A percentile compares a stretch with the other conserved stretches of the same genome.
phyloP scores from a whole-genome alignment of 768 basidiomycete genomes.

The Lactifluus pinguis region DNA sequence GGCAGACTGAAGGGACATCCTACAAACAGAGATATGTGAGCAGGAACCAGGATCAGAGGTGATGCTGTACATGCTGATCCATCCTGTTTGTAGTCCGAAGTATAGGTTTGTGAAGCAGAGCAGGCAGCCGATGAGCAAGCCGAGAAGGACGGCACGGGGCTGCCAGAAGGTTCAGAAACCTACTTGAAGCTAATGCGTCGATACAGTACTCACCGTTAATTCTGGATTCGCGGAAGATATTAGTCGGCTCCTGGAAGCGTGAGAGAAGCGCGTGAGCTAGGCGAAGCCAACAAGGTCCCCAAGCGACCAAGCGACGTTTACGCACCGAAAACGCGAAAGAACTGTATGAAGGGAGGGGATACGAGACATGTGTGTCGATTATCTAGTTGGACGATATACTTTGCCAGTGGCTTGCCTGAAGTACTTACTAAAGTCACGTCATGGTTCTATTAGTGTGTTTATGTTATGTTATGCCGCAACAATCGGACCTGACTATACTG shows the following conservation, averaged over 20 bases:
- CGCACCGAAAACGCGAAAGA: conserved; percentile 1
- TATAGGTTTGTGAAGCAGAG: conserved; percentile 91
- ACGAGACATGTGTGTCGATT: not conserved
- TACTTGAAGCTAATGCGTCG: not conserved
- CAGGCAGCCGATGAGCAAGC: conserved; percentile 76
- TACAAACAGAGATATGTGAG: conserved; percentile 23
- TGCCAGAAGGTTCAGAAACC: not conserved
- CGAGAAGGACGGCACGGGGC: conserved; percentile 55
- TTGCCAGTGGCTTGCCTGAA: no score
- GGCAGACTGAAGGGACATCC: conserved; percentile 95
- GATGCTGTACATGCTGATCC: conserved; percentile 71
- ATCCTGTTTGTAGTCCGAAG: conserved; percentile 81
- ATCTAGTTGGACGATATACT: not conserved
- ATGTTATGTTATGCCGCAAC: no score
- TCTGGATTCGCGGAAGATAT: conserved; percentile 12
- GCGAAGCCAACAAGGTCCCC: not conserved
- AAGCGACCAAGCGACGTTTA: not conserved
- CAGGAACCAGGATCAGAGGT: conserved; percentile 7
- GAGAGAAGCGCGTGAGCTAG: not conserved
- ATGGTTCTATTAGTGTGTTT: not conserved
- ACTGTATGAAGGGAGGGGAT: not conserved
- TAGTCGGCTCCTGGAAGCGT: not conserved
- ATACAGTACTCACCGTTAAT: conserved; percentile 15
- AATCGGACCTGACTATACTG: not conserved
- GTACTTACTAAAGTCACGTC: not conserved